These are phyloP conservation scores for Wickerhamiella sergipiensis DNA, from an alignment of 805 yeast species.

Conservation along the genomic window DNA sequence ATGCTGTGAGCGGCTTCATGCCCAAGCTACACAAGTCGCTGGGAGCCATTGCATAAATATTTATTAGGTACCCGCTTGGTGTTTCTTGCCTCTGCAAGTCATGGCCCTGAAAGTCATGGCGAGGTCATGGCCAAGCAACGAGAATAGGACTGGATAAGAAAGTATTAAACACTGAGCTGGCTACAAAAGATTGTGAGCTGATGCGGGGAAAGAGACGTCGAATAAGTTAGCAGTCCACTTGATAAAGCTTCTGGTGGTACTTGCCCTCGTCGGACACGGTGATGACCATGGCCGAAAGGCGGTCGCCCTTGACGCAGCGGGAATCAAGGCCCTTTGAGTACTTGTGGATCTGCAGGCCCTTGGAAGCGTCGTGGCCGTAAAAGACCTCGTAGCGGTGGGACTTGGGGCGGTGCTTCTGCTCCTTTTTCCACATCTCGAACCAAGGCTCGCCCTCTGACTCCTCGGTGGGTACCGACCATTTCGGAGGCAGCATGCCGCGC, in stretches of 20 bases:
- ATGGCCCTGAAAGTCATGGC: too few relatives aligned
- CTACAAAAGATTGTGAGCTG: too few relatives aligned
- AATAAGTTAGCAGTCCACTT: conserved; percentile 18
- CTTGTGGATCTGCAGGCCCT: conserved; percentile 52
- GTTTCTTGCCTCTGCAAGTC: too few relatives aligned
- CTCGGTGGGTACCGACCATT: conserved; percentile 45
- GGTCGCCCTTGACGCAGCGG: conserved; percentile 66
- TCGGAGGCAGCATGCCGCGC: conserved; percentile 54
- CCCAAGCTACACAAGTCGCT: too few relatives aligned
- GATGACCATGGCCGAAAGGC: conserved; percentile 49
- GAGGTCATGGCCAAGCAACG: too few relatives aligned
- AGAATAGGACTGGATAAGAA: too few relatives aligned
- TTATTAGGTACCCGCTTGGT: too few relatives aligned
- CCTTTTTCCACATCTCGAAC: conserved; percentile 42
- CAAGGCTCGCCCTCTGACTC: conserved; percentile 34
- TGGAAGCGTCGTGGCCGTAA: conserved; percentile 82
- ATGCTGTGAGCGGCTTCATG: conserved; percentile 16
- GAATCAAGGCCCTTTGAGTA: conserved; percentile 72
- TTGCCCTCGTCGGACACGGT: conserved; percentile 17
- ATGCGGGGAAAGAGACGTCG: background rate
- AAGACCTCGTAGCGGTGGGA: conserved; percentile 33
- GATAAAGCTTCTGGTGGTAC: conserved; percentile 19
- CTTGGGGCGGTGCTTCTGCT: conserved; percentile 23
- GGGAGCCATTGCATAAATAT: too few relatives aligned
- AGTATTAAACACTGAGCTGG: too few relatives aligned